A percentile compares a stretch with the other conserved stretches of the same genome.
These are phyloP conservation scores for Russula earlei DNA, from an alignment of 768 basidiomycete genomes.

Conservation along the genomic window DNA sequence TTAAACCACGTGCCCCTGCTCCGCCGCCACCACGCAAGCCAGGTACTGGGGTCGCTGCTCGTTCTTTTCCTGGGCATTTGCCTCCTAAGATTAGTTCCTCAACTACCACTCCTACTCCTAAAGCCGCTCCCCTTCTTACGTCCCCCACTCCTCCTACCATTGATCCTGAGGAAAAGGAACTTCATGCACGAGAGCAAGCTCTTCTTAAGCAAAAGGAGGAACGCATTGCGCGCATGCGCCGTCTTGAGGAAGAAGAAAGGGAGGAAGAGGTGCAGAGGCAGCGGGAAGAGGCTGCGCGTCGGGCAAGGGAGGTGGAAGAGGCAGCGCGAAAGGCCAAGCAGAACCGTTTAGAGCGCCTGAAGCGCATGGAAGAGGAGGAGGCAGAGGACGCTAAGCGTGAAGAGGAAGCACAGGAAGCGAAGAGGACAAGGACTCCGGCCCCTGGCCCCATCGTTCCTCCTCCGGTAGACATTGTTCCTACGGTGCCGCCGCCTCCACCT, in stretches of 20 bases:
- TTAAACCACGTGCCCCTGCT: constrained; percentile 28
- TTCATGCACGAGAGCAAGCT: constrained; percentile 61
- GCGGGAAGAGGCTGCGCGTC: constrained; percentile 24
- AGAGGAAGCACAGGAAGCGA: constrained; percentile 8
- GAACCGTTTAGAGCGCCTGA: constrained; percentile 12
- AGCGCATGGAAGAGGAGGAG: constrained; percentile 15
- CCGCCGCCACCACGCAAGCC: constrained; percentile 35
- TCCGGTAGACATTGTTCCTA: constrained; percentile 24
- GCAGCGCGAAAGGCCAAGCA: constrained; percentile 11
- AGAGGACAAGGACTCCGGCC: constrained; percentile 32
- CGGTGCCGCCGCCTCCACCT: constrained; percentile 32
- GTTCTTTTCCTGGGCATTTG: constrained; percentile 25
- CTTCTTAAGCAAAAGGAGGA: constrained; percentile 66
- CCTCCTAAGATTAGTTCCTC: constrained; percentile 26
- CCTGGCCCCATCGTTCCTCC: constrained; percentile 31
- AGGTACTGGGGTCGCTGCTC: constrained; percentile 17
- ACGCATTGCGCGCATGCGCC: constrained; percentile 57
- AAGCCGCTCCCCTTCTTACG: constrained; percentile 27
- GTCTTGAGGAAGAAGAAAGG: constrained; percentile 55
- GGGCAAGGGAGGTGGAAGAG: constrained; percentile 27
- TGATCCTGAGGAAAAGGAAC: constrained; percentile 68
- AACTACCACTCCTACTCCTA: constrained; percentile 27
- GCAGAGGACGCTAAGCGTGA: constrained; percentile 14
- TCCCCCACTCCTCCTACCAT: constrained; percentile 37
- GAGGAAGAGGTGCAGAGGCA: constrained; percentile 44